phyloP scores from a whole-genome alignment of 495 filamentous ascomycete genomes.

The Podospora sp. region DNA sequence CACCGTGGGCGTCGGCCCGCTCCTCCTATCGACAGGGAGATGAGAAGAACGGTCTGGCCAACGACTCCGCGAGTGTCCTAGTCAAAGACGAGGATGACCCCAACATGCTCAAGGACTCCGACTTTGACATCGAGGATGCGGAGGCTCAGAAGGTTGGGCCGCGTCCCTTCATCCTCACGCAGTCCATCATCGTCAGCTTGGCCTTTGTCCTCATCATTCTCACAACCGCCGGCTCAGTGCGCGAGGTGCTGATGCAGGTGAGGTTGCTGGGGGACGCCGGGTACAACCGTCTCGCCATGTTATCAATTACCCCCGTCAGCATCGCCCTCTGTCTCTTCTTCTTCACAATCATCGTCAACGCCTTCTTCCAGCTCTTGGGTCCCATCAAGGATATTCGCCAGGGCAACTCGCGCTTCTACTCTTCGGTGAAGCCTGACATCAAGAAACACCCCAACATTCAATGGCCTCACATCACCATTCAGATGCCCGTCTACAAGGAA shows the following conservation, averaged over 20 bases:
- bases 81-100: neutral
- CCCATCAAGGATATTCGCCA: slow-evolving; percentile 63
- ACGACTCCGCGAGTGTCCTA: neutral
- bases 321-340: slow-evolving; percentile 76
- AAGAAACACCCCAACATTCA: slow-evolving; percentile 37
- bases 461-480: slow-evolving; percentile 66
- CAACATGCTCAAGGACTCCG: neutral
- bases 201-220: neutral
- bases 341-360: slow-evolving; percentile 68
- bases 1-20: neutral
- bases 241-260: neutral
- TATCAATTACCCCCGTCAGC: slow-evolving; percentile 63
- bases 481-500: slow-evolving; percentile 71
- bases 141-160: neutral
- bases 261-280: slow-evolving; percentile 48
- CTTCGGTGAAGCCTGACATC: slow-evolving; percentile 60
- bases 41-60: neutral
- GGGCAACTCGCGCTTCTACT: slow-evolving; percentile 72
- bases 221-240: neutral
- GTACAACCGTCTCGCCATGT: slow-evolving; percentile 59
- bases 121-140: neutral
- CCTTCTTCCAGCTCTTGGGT: slow-evolving; percentile 68
- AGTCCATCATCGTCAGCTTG: neutral
- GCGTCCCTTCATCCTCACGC: neutral
- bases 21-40: neutral